Conservation (phyloP, 2,329 filamentous ascomycete species). For the Fusarium coicis region DNA sequence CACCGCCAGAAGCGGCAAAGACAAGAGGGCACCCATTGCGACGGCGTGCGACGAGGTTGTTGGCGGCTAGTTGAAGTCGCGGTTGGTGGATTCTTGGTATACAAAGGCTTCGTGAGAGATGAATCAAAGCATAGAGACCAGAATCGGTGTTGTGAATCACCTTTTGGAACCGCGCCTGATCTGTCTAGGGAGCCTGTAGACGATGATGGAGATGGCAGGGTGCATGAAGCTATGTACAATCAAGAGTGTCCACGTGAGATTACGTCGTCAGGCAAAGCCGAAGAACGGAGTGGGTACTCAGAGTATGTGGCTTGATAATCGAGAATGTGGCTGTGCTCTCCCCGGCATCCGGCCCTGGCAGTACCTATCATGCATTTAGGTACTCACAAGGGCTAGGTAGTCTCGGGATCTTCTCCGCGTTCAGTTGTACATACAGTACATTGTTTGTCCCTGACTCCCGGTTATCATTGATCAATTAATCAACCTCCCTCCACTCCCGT, state of each 20-base stretch:
- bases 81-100: neutral
- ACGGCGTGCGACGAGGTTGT: slow-evolving; percentile 9
- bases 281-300: neutral
- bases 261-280: slow-evolving; percentile 33
- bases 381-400: slow-evolving; percentile 26
- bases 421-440: slow-evolving; percentile 9
- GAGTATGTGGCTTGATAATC: neutral
- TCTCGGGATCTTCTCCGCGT: slow-evolving; percentile 33
- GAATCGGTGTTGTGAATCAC: neutral
- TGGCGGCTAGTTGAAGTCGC: neutral
- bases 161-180: slow-evolving; percentile 2
- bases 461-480: neutral
- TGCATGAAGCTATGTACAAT: slow-evolving; percentile 25
- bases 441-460: neutral
- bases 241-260: slow-evolving; percentile 41
- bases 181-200: neutral
- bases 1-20: slow-evolving; percentile 87
- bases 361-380: slow-evolving; percentile 5
- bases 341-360: slow-evolving; percentile 7
- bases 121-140: neutral
- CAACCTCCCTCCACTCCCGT: slow-evolving; percentile 5
- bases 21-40: slow-evolving; percentile 89
- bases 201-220: slow-evolving; percentile 24
- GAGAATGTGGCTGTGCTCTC: neutral
- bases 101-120: neutral